phyloP scores from a whole-genome alignment of 2,329 filamentous ascomycete genomes.

The Trichoderma guizhouense region DNA sequence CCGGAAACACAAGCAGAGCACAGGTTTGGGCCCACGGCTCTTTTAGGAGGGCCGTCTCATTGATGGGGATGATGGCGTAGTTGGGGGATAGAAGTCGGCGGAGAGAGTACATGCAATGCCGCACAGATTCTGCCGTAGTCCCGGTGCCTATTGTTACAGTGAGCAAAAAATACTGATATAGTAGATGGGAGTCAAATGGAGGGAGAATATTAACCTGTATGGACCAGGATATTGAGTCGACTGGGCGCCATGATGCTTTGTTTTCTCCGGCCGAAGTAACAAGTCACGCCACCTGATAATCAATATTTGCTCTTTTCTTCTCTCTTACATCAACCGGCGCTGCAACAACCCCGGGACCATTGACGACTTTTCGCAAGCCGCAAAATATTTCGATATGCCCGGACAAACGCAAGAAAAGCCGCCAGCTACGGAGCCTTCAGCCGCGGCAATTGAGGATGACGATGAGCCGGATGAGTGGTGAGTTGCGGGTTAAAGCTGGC shows the following conservation, averaged over 20 bases:
- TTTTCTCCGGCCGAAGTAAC: not conserved
- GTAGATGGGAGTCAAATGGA: not conserved
- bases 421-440: slow-evolving; percentile 27
- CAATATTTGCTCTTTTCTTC: slow-evolving; percentile 13
- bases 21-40: slow-evolving; percentile 90
- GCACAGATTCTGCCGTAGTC: slow-evolving; percentile 81
- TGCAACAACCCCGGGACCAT: slow-evolving; percentile 14
- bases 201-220: slow-evolving; percentile 62
- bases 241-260: slow-evolving; percentile 55
- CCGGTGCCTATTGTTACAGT: slow-evolving; percentile 62
- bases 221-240: slow-evolving; percentile 88
- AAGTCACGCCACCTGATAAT: slow-evolving; percentile 3
- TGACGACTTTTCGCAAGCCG: not conserved
- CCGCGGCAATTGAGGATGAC: slow-evolving; percentile 46
- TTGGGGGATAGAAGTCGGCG: slow-evolving; percentile 81
- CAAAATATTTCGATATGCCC: slow-evolving; percentile 7
- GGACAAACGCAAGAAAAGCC: slow-evolving; percentile 11
- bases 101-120: slow-evolving; percentile 83
- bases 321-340: slow-evolving; percentile 14
- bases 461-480: slow-evolving; percentile 97
- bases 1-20: slow-evolving; percentile 85
- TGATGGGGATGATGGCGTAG: slow-evolving; percentile 88
- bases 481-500: slow-evolving; percentile 28
- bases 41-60: slow-evolving; percentile 73
- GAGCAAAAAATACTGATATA: not conserved